Evolutionary conservation across 805 yeast species (phyloP).

Genomic region (Blastobotrys terrestris): DNA sequence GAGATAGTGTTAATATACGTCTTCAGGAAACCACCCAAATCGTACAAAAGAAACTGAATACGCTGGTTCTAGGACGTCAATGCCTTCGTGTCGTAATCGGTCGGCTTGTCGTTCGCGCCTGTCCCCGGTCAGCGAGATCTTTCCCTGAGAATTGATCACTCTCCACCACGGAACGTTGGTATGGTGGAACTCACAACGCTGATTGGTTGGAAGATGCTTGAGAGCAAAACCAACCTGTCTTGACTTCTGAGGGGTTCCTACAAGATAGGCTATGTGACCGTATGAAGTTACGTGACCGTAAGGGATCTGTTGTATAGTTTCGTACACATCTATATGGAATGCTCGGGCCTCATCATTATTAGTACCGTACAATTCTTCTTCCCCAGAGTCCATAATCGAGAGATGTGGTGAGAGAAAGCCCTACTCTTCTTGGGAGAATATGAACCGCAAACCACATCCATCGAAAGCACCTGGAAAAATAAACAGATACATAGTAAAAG

Average conservation of each 20-base stretch:
- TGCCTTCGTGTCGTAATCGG: slow-evolving; percentile 42
- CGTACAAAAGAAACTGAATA: slow-evolving; percentile 38
- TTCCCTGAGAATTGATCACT: slow-evolving; percentile 58
- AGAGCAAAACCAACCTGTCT: slow-evolving; percentile 71
- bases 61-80: slow-evolving; percentile 23
- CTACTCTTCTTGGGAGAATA: too few species aligned
- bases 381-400: too few species aligned
- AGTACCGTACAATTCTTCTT: slow-evolving; percentile 21
- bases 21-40: slow-evolving; percentile 66
- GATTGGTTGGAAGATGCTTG: slow-evolving; percentile 40
- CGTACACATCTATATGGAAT: slow-evolving; percentile 58
- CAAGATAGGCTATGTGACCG: slow-evolving; percentile 65
- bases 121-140: slow-evolving; percentile 43
- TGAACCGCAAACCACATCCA: not conserved
- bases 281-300: slow-evolving; percentile 62
- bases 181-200: slow-evolving; percentile 23
- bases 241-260: slow-evolving; percentile 58
- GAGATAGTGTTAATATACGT: slow-evolving; percentile 1
- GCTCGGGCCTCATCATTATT: slow-evolving; percentile 42
- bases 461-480: not conserved
- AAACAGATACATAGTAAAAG: not conserved
- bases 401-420: too few species aligned
- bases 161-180: slow-evolving; percentile 75
- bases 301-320: slow-evolving; percentile 49
- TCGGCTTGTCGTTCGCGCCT: slow-evolving; percentile 44